These are phyloP conservation scores for Epichloe scottii DNA, from an alignment of 2,329 filamentous ascomycete genomes.

Conservation along the genomic window DNA sequence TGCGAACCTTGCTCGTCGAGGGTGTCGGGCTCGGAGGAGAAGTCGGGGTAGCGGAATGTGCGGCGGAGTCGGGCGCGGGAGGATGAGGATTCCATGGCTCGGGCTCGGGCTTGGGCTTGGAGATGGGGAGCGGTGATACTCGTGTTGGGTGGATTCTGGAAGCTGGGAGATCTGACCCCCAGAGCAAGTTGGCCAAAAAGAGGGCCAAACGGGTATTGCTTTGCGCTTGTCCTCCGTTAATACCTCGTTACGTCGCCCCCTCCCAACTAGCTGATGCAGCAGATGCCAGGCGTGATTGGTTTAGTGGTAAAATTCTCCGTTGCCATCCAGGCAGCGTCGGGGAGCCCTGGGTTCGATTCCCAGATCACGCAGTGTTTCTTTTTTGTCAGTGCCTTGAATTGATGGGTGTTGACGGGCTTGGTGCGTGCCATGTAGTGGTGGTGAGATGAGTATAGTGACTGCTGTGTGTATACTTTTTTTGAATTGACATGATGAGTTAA, in stretches of 20 bases:
- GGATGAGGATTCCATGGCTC: constrained; percentile 8
- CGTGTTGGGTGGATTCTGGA: background rate
- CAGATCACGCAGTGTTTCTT: constrained; percentile 15
- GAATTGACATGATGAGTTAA: background rate
- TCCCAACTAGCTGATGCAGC: constrained; percentile 1
- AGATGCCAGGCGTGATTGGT: constrained; percentile 10
- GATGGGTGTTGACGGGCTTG: background rate
- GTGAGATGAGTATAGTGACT: background rate
- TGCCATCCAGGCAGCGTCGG: constrained; percentile 17
- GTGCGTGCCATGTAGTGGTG: background rate
- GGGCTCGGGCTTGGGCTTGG: no score
- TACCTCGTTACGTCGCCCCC: background rate
- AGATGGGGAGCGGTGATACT: background rate
- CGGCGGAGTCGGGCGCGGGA: constrained; percentile 53
- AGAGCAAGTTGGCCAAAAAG: constrained; percentile 61
- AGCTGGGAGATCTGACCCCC: constrained; percentile 43
- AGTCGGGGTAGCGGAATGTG: constrained; percentile 66
- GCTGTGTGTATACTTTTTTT: background rate
- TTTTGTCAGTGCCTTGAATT: background rate
- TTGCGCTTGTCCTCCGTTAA: background rate
- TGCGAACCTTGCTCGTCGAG: constrained; percentile 61
- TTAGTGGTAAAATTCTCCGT: constrained; percentile 20
- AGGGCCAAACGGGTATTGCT: constrained; percentile 37
- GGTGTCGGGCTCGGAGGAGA: constrained; percentile 40
- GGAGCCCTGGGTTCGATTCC: constrained; percentile 22